Percentiles rank a stretch among this genome's conserved stretches.
These are phyloP conservation scores for Blastobotrys apis DNA, from an alignment of 1,139 yeast species.

Conservation along the genomic window DNA sequence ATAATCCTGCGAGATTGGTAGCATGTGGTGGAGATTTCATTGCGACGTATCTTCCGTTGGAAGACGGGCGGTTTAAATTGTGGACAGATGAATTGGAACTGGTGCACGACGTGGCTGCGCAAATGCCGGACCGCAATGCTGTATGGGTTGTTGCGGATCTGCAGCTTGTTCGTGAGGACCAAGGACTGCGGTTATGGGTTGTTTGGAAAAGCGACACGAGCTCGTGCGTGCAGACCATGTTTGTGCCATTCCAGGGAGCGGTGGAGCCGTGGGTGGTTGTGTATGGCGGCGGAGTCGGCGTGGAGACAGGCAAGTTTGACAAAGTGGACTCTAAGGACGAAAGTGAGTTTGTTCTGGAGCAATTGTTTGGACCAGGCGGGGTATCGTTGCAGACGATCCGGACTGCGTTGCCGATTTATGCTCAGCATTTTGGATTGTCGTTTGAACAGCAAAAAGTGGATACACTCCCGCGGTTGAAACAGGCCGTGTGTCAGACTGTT, in stretches of 20 bases:
- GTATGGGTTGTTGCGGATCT: slow-evolving; percentile 48
- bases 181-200: slow-evolving; percentile 34
- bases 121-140: slow-evolving; percentile 36
- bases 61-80: slow-evolving; percentile 43
- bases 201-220: slow-evolving; percentile 65
- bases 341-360: slow-evolving; percentile 41
- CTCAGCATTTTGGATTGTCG: slow-evolving; percentile 24
- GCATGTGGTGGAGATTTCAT: slow-evolving; percentile 22
- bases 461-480: slow-evolving; percentile 14
- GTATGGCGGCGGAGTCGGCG: slow-evolving; percentile 11
- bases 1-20: slow-evolving; percentile 8
- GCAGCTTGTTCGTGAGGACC: slow-evolving; percentile 22
- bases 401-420: slow-evolving; percentile 42
- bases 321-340: slow-evolving; percentile 27
- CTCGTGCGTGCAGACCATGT: slow-evolving; percentile 42
- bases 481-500: slow-evolving; percentile 31
- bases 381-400: slow-evolving; percentile 45
- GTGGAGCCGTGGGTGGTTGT: slow-evolving; percentile 9
- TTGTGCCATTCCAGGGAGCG: slow-evolving; percentile 21
- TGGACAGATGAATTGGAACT: slow-evolving; percentile 34
- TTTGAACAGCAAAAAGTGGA: slow-evolving; percentile 1
- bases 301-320: slow-evolving; percentile 11
- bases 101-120: slow-evolving; percentile 28
- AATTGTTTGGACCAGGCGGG: slow-evolving; percentile 46
- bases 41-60: slow-evolving; percentile 42